Percentiles rank a stretch among this genome's conserved stretches.
phyloP scores from a whole-genome alignment of 1,139 yeast species.

The Pichia sp. region DNA sequence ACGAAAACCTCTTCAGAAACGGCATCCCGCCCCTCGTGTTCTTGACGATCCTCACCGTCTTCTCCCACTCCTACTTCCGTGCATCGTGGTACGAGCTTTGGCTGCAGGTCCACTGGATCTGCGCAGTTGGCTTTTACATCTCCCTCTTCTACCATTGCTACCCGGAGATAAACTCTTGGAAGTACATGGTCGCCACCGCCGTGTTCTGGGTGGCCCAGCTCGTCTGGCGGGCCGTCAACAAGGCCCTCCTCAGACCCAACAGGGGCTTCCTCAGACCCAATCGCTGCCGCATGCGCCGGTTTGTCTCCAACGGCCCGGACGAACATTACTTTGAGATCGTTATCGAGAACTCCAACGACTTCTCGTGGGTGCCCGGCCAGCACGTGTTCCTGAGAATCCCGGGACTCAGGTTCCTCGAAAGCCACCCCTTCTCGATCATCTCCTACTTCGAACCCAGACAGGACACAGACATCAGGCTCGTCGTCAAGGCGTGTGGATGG shows the following conservation, averaged over 20 bases:
- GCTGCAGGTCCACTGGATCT: conserved; percentile 55
- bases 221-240: conserved; percentile 46
- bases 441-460: conserved; percentile 34
- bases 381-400: conserved; percentile 52
- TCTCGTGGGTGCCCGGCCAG: conserved; percentile 57
- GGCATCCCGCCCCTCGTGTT: conserved; percentile 45
- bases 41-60: conserved; percentile 43
- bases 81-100: conserved; percentile 48
- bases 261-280: conserved; percentile 35
- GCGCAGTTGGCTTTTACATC: conserved; percentile 52
- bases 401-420: conserved; percentile 45
- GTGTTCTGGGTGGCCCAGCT: conserved; percentile 55
- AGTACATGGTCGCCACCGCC: conserved; percentile 53
- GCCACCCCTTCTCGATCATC: conserved; percentile 61
- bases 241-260: conserved; percentile 49
- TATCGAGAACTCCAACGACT: conserved; percentile 37
- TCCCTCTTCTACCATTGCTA: conserved; percentile 49
- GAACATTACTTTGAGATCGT: conserved; percentile 37
- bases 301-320: conserved; percentile 5
- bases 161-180: conserved; percentile 37
- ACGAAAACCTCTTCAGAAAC: conserved; percentile 24
- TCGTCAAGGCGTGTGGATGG: conserved; percentile 43
- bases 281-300: conserved; percentile 30
- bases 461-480: conserved; percentile 39
- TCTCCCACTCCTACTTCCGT: conserved; percentile 45